phyloP scores from a whole-genome alignment of 176 grass and related monocot species.

The Tillandsia fasciculata region DNA sequence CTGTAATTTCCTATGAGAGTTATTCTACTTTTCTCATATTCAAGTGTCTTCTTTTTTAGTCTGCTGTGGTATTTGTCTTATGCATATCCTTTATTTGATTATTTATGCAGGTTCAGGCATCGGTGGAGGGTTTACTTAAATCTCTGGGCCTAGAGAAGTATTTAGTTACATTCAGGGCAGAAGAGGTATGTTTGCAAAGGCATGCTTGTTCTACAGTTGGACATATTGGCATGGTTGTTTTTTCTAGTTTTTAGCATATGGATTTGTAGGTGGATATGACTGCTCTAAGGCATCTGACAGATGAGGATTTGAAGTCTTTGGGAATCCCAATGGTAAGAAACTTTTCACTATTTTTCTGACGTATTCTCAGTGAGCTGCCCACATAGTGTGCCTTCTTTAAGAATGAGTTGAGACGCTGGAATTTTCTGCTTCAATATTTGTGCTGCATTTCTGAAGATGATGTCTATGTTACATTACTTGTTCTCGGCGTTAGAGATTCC shows the following conservation, averaged over 20 bases:
- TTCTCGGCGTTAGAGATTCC: no score
- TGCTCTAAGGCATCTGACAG: slow-evolving; percentile 55
- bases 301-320: slow-evolving; percentile 54
- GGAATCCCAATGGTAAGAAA: slow-evolving; percentile 72
- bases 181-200: slow-evolving; percentile 45
- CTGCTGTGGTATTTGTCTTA: not conserved
- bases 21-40: no score
- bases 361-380: not conserved
- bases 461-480: not conserved
- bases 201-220: slow-evolving; percentile 2
- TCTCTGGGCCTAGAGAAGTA: slow-evolving; percentile 68
- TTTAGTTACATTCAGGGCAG: slow-evolving; percentile 45
- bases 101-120: slow-evolving; percentile 33
- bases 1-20: no score
- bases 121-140: slow-evolving; percentile 43
- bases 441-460: not conserved
- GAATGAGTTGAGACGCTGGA: not conserved
- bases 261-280: slow-evolving; percentile 66
- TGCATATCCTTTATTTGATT: not conserved
- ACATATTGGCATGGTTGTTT: not conserved
- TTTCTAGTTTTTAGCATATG: slow-evolving; percentile 9
- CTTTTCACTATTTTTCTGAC: not conserved
- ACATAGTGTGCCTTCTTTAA: not conserved
- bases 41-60: no score
- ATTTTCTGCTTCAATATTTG: not conserved